phyloP scores from a whole-genome alignment of 2,329 filamentous ascomycete genomes.

The Aureobasidium uvarum region DNA sequence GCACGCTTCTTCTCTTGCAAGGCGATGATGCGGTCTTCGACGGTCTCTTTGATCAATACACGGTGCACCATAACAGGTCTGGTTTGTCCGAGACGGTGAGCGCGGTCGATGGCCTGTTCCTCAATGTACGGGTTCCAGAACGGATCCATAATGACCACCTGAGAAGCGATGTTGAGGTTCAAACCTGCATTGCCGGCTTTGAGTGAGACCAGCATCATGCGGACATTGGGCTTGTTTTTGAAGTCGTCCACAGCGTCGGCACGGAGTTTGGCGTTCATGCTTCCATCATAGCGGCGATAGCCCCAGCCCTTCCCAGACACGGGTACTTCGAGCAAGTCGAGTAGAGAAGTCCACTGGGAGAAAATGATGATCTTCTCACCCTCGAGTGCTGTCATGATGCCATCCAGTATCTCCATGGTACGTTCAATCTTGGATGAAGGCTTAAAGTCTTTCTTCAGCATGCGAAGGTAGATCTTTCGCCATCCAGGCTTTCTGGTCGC shows the following conservation, averaged over 20 bases:
- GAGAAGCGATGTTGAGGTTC: constrained; percentile 77
- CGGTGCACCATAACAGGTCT: constrained; percentile 75
- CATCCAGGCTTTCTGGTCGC: constrained; percentile 62
- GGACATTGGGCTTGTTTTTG: constrained; percentile 53
- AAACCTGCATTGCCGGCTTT: constrained; percentile 83
- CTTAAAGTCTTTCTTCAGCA: constrained; percentile 66
- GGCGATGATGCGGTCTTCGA: constrained; percentile 81
- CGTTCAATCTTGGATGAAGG: constrained; percentile 74
- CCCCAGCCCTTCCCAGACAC: constrained; percentile 58
- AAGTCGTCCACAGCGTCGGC: constrained; percentile 68
- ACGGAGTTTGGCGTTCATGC: constrained; percentile 65
- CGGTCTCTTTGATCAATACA: constrained; percentile 71
- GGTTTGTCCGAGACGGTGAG: constrained; percentile 81
- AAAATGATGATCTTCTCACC: constrained; percentile 79
- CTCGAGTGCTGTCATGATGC: constrained; percentile 41
- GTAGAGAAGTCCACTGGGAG: constrained; percentile 74
- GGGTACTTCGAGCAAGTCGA: constrained; percentile 74
- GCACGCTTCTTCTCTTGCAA: constrained; percentile 76
- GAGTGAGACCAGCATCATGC: constrained; percentile 73
- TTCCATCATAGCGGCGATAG: constrained; percentile 72
- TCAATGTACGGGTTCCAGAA: constrained; percentile 96
- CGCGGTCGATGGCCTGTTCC: constrained; percentile 86
- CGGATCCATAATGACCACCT: constrained; percentile 86
- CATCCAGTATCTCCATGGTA: constrained; percentile 57
- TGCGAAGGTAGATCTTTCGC: constrained; percentile 66